phyloP scores from a whole-genome alignment of 75 land plant species.

The Pinus tabuliformis region DNA sequence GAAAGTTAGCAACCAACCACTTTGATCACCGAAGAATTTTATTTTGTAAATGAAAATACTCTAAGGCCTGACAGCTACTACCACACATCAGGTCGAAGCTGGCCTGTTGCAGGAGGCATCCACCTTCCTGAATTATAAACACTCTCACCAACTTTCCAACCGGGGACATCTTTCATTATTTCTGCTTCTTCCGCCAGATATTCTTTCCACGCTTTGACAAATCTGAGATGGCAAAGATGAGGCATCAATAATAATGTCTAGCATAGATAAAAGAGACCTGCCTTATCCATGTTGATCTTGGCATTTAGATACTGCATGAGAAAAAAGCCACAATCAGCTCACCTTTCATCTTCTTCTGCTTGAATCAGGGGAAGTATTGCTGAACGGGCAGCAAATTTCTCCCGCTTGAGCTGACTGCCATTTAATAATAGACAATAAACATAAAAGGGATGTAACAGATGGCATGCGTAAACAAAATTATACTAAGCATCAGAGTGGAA shows the following conservation, averaged over 20 bases:
- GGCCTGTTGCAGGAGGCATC: constrained; percentile 90
- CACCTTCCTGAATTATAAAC: constrained; percentile 92
- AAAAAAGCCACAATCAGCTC: background rate
- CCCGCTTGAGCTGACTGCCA: constrained; percentile 68
- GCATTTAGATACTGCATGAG: background rate
- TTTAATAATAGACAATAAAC: background rate
- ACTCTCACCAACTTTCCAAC: constrained; percentile 96
- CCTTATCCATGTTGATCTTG: background rate
- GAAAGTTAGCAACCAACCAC: no score
- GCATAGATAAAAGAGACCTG: constrained; percentile 2
- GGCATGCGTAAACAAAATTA: background rate
- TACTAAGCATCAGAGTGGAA: background rate
- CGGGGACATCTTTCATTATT: constrained; percentile 96
- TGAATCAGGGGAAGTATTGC: constrained; percentile 87
- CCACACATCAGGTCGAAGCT: constrained; percentile 74
- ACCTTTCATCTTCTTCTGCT: constrained; percentile 98
- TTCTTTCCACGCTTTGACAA: constrained; percentile 81
- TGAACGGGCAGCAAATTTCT: constrained; percentile 85
- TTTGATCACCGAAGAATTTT: no score
- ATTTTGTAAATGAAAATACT: no score
- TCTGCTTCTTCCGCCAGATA: constrained; percentile 84
- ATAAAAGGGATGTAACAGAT: background rate
- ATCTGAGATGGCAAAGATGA: constrained; percentile 34
- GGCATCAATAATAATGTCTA: background rate
- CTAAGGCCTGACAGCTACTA: background rate